These are phyloP conservation scores for Centella asiatica DNA, from an alignment of 129 eudicot genomes.

Conservation along the genomic window DNA sequence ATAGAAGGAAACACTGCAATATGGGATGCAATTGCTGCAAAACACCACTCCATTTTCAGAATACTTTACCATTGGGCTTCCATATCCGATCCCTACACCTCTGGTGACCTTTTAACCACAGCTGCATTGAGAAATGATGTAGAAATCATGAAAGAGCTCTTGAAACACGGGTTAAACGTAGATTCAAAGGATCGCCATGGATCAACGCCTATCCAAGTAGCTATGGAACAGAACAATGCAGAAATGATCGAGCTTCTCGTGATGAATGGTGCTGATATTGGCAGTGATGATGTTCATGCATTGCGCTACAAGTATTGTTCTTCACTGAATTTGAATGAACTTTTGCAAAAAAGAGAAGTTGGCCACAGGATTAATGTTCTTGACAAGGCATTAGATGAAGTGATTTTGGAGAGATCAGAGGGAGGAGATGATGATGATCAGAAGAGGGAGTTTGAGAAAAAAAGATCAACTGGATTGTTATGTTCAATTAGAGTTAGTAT, in stretches of 20 bases:
- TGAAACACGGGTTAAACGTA: slow-evolving; percentile 65
- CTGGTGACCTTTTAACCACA: slow-evolving; percentile 70
- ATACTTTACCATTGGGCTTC: slow-evolving; percentile 76
- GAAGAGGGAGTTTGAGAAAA: slow-evolving; percentile 3
- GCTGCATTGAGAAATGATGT: slow-evolving; percentile 66
- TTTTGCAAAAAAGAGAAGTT: slow-evolving; percentile 55
- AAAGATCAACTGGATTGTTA: slow-evolving; percentile 17
- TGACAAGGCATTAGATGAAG: slow-evolving; percentile 21
- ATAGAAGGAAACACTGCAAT: slow-evolving; percentile 69
- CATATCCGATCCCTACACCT: slow-evolving; percentile 64
- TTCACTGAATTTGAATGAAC: slow-evolving; percentile 35
- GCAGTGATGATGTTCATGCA: slow-evolving; percentile 22
- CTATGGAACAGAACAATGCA: slow-evolving; percentile 38
- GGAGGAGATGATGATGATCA: slow-evolving; percentile 13
- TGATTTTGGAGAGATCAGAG: slow-evolving; percentile 10
- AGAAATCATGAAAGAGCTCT: slow-evolving; percentile 49
- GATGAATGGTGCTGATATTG: slow-evolving; percentile 55
- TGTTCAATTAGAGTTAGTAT: slow-evolving; percentile 48
- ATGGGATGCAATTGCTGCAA: slow-evolving; percentile 79
- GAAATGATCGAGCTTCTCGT: slow-evolving; percentile 59
- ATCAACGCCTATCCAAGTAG: slow-evolving; percentile 55
- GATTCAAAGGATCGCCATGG: slow-evolving; percentile 75
- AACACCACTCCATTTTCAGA: slow-evolving; percentile 65
- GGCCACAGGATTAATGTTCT: slow-evolving; percentile 55
- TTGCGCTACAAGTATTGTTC: slow-evolving; percentile 24